Percentiles rank a stretch among this genome's conserved stretches.
phyloP scores from a whole-genome alignment of 306 rosid species.

The Cicer yamashitae region DNA sequence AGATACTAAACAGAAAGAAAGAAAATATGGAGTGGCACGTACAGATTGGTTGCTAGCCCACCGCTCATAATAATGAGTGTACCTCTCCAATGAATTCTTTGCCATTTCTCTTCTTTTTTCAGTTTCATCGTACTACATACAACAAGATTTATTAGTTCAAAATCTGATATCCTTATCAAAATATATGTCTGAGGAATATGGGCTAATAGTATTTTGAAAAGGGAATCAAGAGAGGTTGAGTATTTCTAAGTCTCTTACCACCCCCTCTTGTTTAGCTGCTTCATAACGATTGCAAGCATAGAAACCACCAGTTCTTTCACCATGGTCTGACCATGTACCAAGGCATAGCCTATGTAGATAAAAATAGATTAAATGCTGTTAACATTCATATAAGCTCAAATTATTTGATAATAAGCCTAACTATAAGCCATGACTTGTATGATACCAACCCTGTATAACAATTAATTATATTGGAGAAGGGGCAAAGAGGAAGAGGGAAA shows the following conservation, averaged over 20 bases:
- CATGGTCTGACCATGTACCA: constrained; percentile 74
- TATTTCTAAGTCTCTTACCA: constrained; percentile 51
- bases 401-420: constrained; percentile 15
- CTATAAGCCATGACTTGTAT: constrained; percentile 18
- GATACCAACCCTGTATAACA: constrained; percentile 10
- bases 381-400: constrained; percentile 14
- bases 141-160: constrained; percentile 37
- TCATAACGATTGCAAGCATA: constrained; percentile 78
- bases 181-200: not conserved
- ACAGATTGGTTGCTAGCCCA: constrained; percentile 99
- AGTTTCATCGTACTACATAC: constrained; percentile 66
- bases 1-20: constrained; percentile 35
- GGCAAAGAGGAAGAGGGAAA: not conserved
- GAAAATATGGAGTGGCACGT: constrained; percentile 47
- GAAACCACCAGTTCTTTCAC: constrained; percentile 72
- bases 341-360: constrained; percentile 77
- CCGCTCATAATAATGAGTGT: constrained; percentile 97
- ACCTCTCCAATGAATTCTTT: constrained; percentile 95
- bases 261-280: constrained; percentile 68
- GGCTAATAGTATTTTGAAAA: constrained; percentile 27
- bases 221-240: constrained; percentile 29
- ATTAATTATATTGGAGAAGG: constrained; percentile 12
- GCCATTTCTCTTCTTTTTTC: constrained; percentile 99
- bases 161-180: constrained; percentile 31
- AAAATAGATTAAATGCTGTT: constrained; percentile 36